Evolutionary conservation across 257 asterid genomes (phyloP).

Genomic region (Craterostigma plantagineum): DNA sequence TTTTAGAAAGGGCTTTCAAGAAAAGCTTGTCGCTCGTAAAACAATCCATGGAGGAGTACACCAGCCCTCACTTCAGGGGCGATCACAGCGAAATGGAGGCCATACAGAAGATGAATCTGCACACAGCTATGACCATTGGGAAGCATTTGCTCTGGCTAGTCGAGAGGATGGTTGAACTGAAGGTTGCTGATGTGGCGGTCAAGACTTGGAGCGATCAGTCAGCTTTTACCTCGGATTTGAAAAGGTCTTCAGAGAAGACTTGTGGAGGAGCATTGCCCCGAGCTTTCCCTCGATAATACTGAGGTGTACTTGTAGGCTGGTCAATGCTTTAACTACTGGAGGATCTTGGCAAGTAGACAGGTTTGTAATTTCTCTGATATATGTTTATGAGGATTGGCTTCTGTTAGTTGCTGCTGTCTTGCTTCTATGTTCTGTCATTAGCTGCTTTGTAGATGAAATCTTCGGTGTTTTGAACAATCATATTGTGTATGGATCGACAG

Average conservation of each 20-base stretch:
- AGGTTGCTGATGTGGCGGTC: conserved; percentile 77
- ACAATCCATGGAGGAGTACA: conserved; percentile 76
- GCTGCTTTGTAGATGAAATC: no score
- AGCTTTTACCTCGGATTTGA: conserved; percentile 52
- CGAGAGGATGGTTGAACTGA: conserved; percentile 94
- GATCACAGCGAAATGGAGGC: conserved; percentile 83
- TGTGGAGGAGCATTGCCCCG: conserved; percentile 64
- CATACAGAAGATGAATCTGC: conserved; percentile 78
- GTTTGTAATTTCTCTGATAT: conserved; percentile 6
- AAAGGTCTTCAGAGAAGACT: conserved; percentile 61
- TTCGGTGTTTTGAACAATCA: no score
- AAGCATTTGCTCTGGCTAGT: conserved; percentile 80
- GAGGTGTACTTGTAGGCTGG: conserved; percentile 74
- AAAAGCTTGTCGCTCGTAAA: conserved; percentile 53
- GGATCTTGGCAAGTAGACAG: conserved; percentile 59
- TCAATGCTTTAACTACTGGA: conserved; percentile 54
- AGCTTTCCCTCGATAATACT: conserved; percentile 65
- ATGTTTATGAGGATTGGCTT: no score
- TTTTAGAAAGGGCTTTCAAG: conserved; percentile 55
- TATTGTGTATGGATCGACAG: conserved; percentile 15
- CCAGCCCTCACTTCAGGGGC: conserved; percentile 81
- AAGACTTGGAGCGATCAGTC: conserved; percentile 75
- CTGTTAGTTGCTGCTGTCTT: no score
- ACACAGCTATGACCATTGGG: conserved; percentile 60
- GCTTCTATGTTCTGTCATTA: no score